Conservation (phyloP, 768 basidiomycete species). For the Porphyrellus cyaneotinctus region DNA sequence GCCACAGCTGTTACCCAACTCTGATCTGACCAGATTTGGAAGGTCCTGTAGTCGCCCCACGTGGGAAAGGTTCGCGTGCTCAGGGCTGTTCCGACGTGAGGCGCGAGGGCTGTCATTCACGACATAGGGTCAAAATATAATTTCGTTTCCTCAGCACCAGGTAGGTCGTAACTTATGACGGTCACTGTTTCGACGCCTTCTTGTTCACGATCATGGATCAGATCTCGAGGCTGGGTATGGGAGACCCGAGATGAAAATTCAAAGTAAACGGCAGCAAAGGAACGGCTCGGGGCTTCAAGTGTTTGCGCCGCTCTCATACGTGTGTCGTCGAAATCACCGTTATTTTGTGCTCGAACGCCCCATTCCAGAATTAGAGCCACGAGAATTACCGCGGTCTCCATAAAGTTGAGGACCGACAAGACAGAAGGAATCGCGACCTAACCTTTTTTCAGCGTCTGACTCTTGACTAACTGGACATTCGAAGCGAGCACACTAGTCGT, state of each 20-base stretch:
- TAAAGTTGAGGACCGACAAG: not conserved
- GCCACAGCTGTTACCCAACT: not conserved
- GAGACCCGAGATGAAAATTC: constrained; percentile 1
- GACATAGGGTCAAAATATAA: too few relatives aligned
- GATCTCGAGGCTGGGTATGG: constrained; percentile 1
- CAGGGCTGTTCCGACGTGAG: not conserved
- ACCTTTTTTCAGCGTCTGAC: constrained; percentile 4
- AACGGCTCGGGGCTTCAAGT: not conserved
- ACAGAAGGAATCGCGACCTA: constrained; percentile 1
- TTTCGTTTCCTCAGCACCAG: not conserved
- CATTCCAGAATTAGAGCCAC: constrained; percentile 6
- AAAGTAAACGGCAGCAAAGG: not conserved
- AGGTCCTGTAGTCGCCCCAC: constrained; percentile 27
- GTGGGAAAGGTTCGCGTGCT: constrained; percentile 13
- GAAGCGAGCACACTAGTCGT: not conserved
- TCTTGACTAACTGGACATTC: constrained; percentile 2
- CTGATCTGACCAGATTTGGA: constrained; percentile 26
- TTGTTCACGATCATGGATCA: not conserved
- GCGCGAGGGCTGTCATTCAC: too few relatives aligned
- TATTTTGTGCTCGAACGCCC: constrained; percentile 19
- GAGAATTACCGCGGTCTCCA: constrained; percentile 2
- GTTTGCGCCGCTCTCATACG: not conserved
- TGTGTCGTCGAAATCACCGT: constrained; percentile 14
- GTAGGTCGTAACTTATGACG: not conserved
- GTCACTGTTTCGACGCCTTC: not conserved